Conservation (phyloP, 768 basidiomycete species). For the Rhizopogon sp. region DNA sequence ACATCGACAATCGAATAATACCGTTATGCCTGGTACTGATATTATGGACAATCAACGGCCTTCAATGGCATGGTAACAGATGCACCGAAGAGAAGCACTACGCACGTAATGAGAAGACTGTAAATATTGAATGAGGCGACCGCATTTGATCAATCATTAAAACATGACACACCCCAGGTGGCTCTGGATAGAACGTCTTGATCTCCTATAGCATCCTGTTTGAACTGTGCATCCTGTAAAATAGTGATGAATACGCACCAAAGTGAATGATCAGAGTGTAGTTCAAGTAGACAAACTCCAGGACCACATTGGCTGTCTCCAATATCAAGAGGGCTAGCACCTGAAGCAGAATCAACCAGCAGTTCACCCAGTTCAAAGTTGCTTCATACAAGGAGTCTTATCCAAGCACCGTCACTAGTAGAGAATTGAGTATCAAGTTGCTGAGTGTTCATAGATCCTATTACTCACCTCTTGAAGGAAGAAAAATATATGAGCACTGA, state of each 20-base stretch:
- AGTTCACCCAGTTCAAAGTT: not conserved
- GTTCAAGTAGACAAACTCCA: constrained; percentile 23
- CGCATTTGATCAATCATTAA: not conserved
- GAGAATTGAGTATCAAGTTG: not conserved
- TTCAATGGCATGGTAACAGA: not conserved
- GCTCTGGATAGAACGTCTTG: constrained; percentile 6
- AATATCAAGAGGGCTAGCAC: constrained; percentile 15
- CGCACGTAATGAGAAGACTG: constrained; percentile 26
- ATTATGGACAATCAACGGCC: not conserved
- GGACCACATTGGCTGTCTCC: constrained; percentile 19
- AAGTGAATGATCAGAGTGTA: constrained; percentile 19
- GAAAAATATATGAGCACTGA: constrained; percentile 30
- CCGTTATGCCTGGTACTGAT: constrained; percentile 19
- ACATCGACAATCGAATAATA: not conserved
- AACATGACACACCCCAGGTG: constrained; percentile 16
- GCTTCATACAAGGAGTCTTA: constrained; percentile 18
- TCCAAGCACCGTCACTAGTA: constrained; percentile 14
- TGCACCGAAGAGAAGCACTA: not conserved
- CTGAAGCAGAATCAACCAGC: constrained; percentile 4
- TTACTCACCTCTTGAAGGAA: constrained; percentile 19
- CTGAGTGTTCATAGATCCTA: not conserved
- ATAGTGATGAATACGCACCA: constrained; percentile 9
- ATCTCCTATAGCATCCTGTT: constrained; percentile 11
- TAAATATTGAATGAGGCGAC: not conserved
- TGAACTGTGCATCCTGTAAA: not conserved